Conservation (phyloP, 2,329 filamentous ascomycete genomes). For the Aspergillus pseudoviridinutans region DNA sequence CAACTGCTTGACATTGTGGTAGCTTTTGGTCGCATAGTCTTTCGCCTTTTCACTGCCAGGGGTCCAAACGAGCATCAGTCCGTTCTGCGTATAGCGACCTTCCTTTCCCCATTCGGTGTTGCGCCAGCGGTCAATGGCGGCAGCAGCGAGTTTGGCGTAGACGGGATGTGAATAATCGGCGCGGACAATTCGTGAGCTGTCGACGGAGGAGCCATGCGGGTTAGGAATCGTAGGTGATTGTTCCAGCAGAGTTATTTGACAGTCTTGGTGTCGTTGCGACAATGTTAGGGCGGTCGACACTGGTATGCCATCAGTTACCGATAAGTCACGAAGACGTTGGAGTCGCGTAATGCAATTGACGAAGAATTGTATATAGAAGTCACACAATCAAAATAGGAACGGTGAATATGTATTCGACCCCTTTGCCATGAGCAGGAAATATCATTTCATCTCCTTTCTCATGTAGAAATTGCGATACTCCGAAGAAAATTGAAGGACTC, state of each 20-base stretch:
- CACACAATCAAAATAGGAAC: not conserved
- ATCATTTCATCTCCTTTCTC: not conserved
- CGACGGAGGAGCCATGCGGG: slow-evolving; percentile 56
- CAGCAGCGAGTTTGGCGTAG: slow-evolving; percentile 69
- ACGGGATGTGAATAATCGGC: slow-evolving; percentile 77
- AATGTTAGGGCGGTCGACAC: slow-evolving; percentile 68
- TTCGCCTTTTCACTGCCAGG: slow-evolving; percentile 25
- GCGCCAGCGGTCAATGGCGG: slow-evolving; percentile 67
- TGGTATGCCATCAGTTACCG: slow-evolving; percentile 15
- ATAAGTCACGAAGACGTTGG: not conserved
- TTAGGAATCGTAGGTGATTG: slow-evolving; percentile 53
- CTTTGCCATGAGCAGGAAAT: not conserved
- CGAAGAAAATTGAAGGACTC: slow-evolving; percentile 17
- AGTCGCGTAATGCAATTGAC: not conserved
- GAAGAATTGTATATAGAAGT: not conserved
- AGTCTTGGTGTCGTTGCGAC: slow-evolving; percentile 52
- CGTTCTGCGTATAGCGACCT: slow-evolving; percentile 43
- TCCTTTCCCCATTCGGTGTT: slow-evolving; percentile 42
- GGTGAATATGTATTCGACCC: not conserved
- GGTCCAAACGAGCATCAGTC: slow-evolving; percentile 40
- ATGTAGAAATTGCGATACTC: not conserved
- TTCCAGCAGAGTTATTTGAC: slow-evolving; percentile 56
- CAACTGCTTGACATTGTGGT: slow-evolving; percentile 36
- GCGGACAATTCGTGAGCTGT: slow-evolving; percentile 59
- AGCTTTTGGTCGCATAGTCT: slow-evolving; percentile 38